Evolutionary conservation across 2,329 filamentous ascomycete species (phyloP).

Genomic region (Pseudogymnoascus sp.): DNA sequence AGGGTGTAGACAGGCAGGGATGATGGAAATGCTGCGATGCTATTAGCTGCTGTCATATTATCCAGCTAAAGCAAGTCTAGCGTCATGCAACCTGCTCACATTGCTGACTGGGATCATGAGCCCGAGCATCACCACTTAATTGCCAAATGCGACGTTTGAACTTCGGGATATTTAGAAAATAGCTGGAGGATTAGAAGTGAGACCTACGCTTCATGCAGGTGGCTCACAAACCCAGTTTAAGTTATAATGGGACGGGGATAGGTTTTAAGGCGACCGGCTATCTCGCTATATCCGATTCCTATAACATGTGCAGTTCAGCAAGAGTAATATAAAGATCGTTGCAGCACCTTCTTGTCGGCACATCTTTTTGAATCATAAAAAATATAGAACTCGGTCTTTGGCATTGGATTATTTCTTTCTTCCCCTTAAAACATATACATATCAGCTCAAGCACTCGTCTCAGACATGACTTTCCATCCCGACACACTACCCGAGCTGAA

Average conservation of each 20-base stretch:
- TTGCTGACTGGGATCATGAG: conserved; percentile 10
- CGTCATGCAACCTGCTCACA: conserved; percentile 32
- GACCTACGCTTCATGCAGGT: conserved; percentile 21
- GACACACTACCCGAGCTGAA: conserved; percentile 35
- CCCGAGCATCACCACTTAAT: background rate
- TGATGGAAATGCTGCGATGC: background rate
- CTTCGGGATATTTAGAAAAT: background rate
- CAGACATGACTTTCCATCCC: conserved; percentile 32
- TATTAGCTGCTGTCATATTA: background rate
- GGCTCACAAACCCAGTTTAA: conserved; percentile 22
- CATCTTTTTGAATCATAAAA: conserved; percentile 17
- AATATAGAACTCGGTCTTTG: conserved; percentile 16
- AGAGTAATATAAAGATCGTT: conserved; percentile 22
- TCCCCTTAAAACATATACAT: conserved; percentile 14
- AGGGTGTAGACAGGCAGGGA: background rate
- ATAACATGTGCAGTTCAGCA: conserved; percentile 14
- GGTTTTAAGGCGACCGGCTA: conserved; percentile 17
- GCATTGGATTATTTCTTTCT: conserved; percentile 14
- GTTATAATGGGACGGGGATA: conserved; percentile 13
- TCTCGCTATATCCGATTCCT: conserved; percentile 21
- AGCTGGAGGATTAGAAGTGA: conserved; percentile 13
- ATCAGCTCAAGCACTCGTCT: conserved; percentile 14
- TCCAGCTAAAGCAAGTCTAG: conserved; percentile 21
- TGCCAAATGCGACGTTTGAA: conserved; percentile 1
- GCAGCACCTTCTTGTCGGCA: conserved; percentile 15